phyloP scores from a whole-genome alignment of 257 asterid genomes.

The Ocimum tenuiflorum region DNA sequence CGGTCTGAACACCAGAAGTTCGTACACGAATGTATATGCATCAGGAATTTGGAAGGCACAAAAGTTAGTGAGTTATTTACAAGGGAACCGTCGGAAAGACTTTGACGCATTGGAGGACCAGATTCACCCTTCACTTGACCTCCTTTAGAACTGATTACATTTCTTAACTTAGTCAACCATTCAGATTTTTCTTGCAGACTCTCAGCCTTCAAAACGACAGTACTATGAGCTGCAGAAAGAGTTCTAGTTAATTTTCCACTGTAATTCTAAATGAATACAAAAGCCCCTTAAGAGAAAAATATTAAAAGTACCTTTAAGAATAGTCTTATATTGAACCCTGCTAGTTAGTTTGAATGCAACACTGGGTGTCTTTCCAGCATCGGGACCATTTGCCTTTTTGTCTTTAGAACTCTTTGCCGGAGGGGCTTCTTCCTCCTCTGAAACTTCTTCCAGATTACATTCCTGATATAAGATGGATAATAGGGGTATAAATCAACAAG shows the following conservation, averaged over 20 bases:
- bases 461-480: constrained; percentile 41
- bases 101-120: constrained; percentile 60
- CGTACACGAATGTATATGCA: neutral
- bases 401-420: constrained; percentile 75
- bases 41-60: constrained; percentile 2
- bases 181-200: constrained; percentile 60
- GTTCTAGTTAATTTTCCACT: constrained; percentile 6
- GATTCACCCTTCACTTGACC: constrained; percentile 82
- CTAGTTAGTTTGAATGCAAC: constrained; percentile 73
- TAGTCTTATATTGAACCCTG: constrained; percentile 87
- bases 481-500: constrained; percentile 7
- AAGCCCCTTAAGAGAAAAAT: neutral
- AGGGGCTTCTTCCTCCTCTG: constrained; percentile 82
- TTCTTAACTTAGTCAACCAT: constrained; percentile 68
- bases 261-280: neutral
- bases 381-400: constrained; percentile 86
- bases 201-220: constrained; percentile 83
- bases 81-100: constrained; percentile 87
- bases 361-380: constrained; percentile 61
- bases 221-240: constrained; percentile 63
- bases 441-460: constrained; percentile 82
- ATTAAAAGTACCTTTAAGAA: constrained; percentile 54
- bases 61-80: constrained; percentile 37
- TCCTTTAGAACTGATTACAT: constrained; percentile 73
- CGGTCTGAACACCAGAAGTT: too few species aligned